These are phyloP conservation scores for Candida succiphila DNA, from an alignment of 805 yeast species.

Conservation along the genomic window DNA sequence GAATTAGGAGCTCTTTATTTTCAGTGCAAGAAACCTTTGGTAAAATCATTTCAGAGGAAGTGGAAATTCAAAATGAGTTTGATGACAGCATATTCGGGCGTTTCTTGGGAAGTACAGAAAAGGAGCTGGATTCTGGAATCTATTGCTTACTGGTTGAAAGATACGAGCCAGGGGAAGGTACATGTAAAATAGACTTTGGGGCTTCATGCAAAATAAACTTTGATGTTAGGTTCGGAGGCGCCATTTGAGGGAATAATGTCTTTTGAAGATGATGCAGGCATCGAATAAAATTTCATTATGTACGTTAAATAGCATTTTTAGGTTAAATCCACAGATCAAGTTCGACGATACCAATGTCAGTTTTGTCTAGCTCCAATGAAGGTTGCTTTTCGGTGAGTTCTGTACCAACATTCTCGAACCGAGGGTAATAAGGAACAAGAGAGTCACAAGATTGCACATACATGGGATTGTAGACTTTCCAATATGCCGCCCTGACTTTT, in stretches of 20 bases:
- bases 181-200: background rate
- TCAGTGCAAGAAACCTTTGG: background rate
- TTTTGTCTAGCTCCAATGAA: constrained; percentile 5
- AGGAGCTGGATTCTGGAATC: background rate
- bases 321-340: constrained; percentile 19
- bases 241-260: too few species aligned
- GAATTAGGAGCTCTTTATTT: background rate
- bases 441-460: constrained; percentile 69
- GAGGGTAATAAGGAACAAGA: constrained; percentile 77
- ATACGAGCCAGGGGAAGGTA: background rate
- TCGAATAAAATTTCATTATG: too few species aligned
- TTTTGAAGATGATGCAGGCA: too few species aligned
- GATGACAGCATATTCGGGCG: background rate
- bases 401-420: constrained; percentile 25
- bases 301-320: too few species aligned
- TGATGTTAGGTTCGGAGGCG: background rate
- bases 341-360: constrained; percentile 19
- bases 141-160: background rate
- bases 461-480: constrained; percentile 73
- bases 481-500: constrained; percentile 74
- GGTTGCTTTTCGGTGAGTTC: constrained; percentile 6
- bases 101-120: background rate
- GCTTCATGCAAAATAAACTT: too few species aligned
- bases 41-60: too few species aligned
- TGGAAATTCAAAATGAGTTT: background rate